phyloP scores from a whole-genome alignment of 176 grass and related monocot genomes.

The Oryza punctata region DNA sequence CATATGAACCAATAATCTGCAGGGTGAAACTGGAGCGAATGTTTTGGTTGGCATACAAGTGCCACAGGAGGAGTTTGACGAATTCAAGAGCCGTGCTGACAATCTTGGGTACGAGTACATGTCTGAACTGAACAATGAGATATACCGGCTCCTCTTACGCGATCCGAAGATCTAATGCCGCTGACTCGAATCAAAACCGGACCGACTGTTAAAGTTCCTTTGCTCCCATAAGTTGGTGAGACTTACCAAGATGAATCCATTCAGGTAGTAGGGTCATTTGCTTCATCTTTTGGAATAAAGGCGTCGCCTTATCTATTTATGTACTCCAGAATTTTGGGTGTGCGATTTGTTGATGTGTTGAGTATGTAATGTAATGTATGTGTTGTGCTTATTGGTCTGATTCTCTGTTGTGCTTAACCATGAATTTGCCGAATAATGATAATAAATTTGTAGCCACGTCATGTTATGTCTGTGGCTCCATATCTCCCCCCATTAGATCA shows the following conservation, averaged over 20 bases:
- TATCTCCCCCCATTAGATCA: neutral
- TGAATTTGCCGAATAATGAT: constrained; percentile 21
- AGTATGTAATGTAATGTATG: constrained; percentile 26
- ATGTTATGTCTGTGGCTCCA: neutral
- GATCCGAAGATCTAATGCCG: constrained; percentile 30
- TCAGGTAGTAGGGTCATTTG: constrained; percentile 19
- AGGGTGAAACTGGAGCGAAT: constrained; percentile 88
- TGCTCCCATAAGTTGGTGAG: neutral
- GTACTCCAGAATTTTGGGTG: constrained; percentile 11
- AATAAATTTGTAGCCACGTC: constrained; percentile 20
- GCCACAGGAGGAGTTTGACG: constrained; percentile 59
- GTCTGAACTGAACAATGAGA: constrained; percentile 75
- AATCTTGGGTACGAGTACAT: constrained; percentile 83
- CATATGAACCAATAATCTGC: constrained; percentile 21
- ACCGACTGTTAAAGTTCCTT: neutral
- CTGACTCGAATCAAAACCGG: neutral
- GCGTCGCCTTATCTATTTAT: neutral
- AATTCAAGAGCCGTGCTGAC: constrained; percentile 57
- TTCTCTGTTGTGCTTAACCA: constrained; percentile 10
- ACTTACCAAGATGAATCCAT: neutral
- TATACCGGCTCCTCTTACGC: constrained; percentile 75
- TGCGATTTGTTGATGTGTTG: constrained; percentile 21
- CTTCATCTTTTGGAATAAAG: constrained; percentile 35
- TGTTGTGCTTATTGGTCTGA: constrained; percentile 7
- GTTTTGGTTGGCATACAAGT: constrained; percentile 93